phyloP scores from a whole-genome alignment of 2,329 filamentous ascomycete genomes.

The Ilyonectria sp. region DNA sequence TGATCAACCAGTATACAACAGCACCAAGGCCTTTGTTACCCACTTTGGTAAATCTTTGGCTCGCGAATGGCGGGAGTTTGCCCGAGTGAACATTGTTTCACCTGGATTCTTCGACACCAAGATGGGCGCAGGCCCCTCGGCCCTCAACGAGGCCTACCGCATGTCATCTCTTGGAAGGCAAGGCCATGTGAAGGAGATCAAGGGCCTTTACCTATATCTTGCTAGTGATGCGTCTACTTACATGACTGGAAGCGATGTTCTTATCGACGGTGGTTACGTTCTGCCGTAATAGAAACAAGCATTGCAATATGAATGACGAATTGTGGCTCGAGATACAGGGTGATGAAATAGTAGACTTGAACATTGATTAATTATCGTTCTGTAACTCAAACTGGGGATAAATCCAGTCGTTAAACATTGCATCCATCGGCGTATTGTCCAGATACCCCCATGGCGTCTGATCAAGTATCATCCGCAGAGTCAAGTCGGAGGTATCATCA shows the following conservation, averaged over 20 bases:
- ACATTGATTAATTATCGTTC: slow-evolving; percentile 1
- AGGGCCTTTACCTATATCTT: slow-evolving; percentile 69
- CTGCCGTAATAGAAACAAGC: slow-evolving; percentile 33
- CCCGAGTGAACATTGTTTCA: slow-evolving; percentile 66
- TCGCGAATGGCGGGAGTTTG: slow-evolving; percentile 68
- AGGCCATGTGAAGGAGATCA: slow-evolving; percentile 75
- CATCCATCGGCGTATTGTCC: slow-evolving; percentile 27
- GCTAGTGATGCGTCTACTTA: slow-evolving; percentile 65
- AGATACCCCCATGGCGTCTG: slow-evolving; percentile 27
- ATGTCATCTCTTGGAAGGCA: slow-evolving; percentile 68
- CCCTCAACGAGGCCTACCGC: slow-evolving; percentile 61
- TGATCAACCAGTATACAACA: slow-evolving; percentile 68
- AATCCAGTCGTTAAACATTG: slow-evolving; percentile 27
- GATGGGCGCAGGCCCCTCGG: slow-evolving; percentile 62
- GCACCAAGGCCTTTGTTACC: slow-evolving; percentile 65
- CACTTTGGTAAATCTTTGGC: slow-evolving; percentile 68
- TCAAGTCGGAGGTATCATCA: slow-evolving; percentile 22
- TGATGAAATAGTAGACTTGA: neutral
- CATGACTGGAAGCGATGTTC: slow-evolving; percentile 64
- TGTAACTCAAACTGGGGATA: slow-evolving; percentile 28
- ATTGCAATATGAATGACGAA: neutral
- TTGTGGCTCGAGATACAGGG: neutral
- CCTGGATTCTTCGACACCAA: slow-evolving; percentile 63
- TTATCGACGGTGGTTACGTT: slow-evolving; percentile 61
- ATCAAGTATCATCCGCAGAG: slow-evolving; percentile 24